A percentile compares a stretch with the other conserved stretches of the same genome.
phyloP scores from a whole-genome alignment of 176 grass and related monocot genomes.

The Bromus sterilis region DNA sequence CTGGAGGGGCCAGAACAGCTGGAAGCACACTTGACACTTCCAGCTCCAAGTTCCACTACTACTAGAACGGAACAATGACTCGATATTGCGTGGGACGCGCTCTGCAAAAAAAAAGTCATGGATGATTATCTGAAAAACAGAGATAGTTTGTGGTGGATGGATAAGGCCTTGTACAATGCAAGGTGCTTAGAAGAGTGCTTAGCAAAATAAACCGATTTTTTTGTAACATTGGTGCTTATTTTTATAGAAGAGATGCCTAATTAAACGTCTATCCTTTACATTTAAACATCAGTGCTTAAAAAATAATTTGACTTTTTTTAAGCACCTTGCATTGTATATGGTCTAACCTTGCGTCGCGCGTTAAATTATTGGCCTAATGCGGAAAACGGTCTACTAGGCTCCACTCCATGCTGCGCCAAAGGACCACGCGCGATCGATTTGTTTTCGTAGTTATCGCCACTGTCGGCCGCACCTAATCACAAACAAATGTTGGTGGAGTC shows the following conservation, averaged over 20 bases:
- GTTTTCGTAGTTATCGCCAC: neutral
- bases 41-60: conserved; percentile 22
- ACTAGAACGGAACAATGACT: conserved; percentile 17
- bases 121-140: too few relatives aligned
- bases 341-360: neutral
- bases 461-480: conserved; percentile 22
- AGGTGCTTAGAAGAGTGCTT: too few relatives aligned
- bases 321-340: too few relatives aligned
- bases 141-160: neutral
- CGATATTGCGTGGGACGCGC: too few relatives aligned
- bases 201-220: too few relatives aligned
- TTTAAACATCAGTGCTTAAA: too few relatives aligned
- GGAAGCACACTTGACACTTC: neutral
- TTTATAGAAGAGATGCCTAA: too few relatives aligned
- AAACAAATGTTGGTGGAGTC: neutral
- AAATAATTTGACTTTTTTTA: too few relatives aligned
- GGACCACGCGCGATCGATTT: neutral
- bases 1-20: conserved; percentile 13
- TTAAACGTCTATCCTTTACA: too few relatives aligned
- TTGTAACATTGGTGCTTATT: too few relatives aligned
- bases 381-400: neutral
- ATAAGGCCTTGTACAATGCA: too few relatives aligned
- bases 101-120: too few relatives aligned
- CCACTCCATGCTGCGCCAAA: neutral
- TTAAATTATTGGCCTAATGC: neutral